These are phyloP conservation scores for Mesotaenium endlicherianum DNA, from an alignment of 139 green algal genomes.

Conservation along the genomic window DNA sequence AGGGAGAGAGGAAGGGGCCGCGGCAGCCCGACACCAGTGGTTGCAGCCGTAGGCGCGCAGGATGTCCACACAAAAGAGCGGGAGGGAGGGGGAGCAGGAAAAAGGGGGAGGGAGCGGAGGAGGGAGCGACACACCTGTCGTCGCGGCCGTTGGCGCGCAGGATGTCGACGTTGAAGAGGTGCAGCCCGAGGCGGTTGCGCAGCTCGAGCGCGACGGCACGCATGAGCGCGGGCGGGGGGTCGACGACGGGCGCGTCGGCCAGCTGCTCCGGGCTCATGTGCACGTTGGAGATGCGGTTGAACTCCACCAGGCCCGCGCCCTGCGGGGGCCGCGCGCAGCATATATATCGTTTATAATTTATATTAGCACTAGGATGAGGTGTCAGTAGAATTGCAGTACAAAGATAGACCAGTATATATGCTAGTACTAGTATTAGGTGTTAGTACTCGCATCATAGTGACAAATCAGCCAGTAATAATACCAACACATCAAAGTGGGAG, in stretches of 20 bases:
- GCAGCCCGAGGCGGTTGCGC: conserved; percentile 19
- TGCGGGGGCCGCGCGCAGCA: not conserved
- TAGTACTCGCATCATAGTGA: too few species aligned
- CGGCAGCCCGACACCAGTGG: not conserved
- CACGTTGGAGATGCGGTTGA: conserved; percentile 37
- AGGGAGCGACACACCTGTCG: conserved; percentile 18
- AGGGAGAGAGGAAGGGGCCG: too few species aligned
- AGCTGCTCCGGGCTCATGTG: conserved; percentile 29
- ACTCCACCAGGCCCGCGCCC: conserved; percentile 19
- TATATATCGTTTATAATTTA: too few species aligned
- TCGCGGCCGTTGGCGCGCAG: conserved; percentile 7
- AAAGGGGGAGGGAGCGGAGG: too few species aligned
- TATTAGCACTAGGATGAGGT: too few species aligned
- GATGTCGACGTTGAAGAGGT: conserved; percentile 41
- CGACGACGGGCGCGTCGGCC: not conserved
- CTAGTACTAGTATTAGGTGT: too few species aligned
- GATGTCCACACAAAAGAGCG: not conserved
- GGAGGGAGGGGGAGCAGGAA: too few species aligned
- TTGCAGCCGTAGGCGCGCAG: not conserved
- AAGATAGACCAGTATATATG: too few species aligned
- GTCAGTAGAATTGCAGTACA: too few species aligned
- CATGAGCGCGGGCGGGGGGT: conserved; percentile 36
- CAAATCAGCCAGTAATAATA: too few species aligned
- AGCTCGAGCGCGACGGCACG: not conserved
- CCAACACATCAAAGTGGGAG: too few species aligned